Conservation (phyloP, 1,284 basidiomycete species). For the Puccinia hordei region DNA sequence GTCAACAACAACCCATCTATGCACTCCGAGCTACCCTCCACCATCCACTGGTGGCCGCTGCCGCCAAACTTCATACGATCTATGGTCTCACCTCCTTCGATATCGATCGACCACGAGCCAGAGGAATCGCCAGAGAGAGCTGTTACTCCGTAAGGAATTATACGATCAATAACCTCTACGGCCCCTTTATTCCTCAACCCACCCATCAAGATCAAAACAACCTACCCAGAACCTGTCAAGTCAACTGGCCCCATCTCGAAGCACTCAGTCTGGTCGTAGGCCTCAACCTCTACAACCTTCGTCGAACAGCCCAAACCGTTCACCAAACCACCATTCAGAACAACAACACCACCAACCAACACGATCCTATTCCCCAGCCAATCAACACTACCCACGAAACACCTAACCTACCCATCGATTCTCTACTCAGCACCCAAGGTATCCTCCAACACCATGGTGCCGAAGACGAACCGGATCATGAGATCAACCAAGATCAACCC, state of each 20-base stretch:
- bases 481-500: not conserved
- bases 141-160: slow-evolving; percentile 25
- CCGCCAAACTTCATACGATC: slow-evolving; percentile 38
- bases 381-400: not conserved
- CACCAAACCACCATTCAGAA: not conserved
- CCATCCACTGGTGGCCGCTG: not conserved
- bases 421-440: not conserved
- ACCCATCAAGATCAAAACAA: not conserved
- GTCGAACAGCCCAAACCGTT: not conserved
- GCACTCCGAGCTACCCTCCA: not conserved
- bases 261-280: slow-evolving; percentile 33
- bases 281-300: slow-evolving; percentile 13
- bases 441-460: slow-evolving; percentile 15
- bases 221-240: slow-evolving; percentile 15
- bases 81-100: slow-evolving; percentile 40
- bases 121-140: slow-evolving; percentile 39
- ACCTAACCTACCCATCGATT: not conserved
- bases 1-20: slow-evolving; percentile 18
- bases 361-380: no score
- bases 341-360: no score
- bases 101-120: not conserved
- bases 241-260: slow-evolving; percentile 48
- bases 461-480: not conserved
- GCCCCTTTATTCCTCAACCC: slow-evolving; percentile 39
- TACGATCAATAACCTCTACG: not conserved